Percentiles rank a stretch among this genome's conserved stretches.
These are phyloP conservation scores for Carpinus fangiana DNA, from an alignment of 306 rosid genomes.

Conservation along the genomic window DNA sequence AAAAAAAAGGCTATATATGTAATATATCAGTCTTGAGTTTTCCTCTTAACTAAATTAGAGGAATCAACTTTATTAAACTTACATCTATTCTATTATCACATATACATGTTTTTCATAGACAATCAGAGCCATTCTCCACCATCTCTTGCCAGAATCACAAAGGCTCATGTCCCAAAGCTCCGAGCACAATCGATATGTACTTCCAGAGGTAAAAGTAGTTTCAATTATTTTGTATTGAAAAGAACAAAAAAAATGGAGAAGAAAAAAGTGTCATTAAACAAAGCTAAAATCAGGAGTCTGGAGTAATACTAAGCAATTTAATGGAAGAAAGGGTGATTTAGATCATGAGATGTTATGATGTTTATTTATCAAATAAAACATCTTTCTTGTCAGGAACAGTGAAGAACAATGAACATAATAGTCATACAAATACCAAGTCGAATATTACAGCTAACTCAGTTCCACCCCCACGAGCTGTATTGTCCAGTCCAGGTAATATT, in stretches of 20 bases:
- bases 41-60: too few species aligned
- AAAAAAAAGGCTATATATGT: too few species aligned
- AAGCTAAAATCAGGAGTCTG: too few species aligned
- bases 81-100: too few species aligned
- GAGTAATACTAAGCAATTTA: not conserved
- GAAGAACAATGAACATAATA: conserved; percentile 23
- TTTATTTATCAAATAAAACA: not conserved
- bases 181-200: conserved; percentile 32
- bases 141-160: conserved; percentile 35
- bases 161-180: conserved; percentile 29
- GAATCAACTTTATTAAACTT: too few species aligned
- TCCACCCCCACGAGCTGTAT: conserved; percentile 60
- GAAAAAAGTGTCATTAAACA: too few species aligned
- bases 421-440: conserved; percentile 23
- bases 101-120: conserved; percentile 12
- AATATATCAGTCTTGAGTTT: too few species aligned
- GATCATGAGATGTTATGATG: not conserved
- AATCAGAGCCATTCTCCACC: conserved; percentile 20
- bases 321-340: not conserved
- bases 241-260: too few species aligned
- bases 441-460: conserved; percentile 28
- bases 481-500: conserved; percentile 65
- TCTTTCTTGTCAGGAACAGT: conserved; percentile 30
- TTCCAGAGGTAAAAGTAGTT: conserved; percentile 35
- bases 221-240: too few species aligned